Base-by-base conservation (phyloP, 805 yeast species). In the Yamadazyma sp. region DNA sequence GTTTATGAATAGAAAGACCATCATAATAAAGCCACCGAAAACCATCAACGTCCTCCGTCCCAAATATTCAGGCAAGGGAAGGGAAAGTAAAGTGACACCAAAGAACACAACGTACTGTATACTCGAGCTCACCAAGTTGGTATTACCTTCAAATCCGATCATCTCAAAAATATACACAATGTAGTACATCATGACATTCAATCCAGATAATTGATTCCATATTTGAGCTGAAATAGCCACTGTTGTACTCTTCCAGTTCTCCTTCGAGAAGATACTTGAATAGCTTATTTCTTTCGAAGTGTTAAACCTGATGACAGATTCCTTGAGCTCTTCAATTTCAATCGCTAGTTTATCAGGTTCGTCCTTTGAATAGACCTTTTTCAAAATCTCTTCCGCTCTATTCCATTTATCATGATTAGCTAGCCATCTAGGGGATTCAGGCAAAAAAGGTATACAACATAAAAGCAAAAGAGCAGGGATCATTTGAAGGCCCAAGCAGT, bases 111-210 rank as follows among this genome's bases (percentile, higher is more conserved):
- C 71, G 51, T 78, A 78, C 52, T 76, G 80, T 44, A 79, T 69
- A 11, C 79, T 72, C 18, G 79, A 72, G 2, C 81, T 59, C 32
- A 76, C 67, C 47, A 75, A 61, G 41, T 65, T 63, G n/a, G 75
- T 59, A 48, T 73, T 62, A 24, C 77, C 75, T n/a, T 47, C 42
- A 57, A 70, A 66, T 22, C 84, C 84, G 13, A 81, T 80, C 80
- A 78, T 76, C 40, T 71, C 60, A 64, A 82, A 79, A 44, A 81
- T 71, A 53, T 75, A 71, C 23, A 78, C 82, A 42, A 80, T 75
- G 49, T 78, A 80, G 69, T 80, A 80, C 76, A 80, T 77, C 69
- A 78, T 70, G 42, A 77, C 80, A 52, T 80, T 80, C 73, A 77
- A 73, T 43, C 85, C 86, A 16, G 80, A 72, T 50, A 78, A 60